Evolutionary conservation across 345 rosid genomes (phyloP).

Genomic region (Mercurialis annua): DNA sequence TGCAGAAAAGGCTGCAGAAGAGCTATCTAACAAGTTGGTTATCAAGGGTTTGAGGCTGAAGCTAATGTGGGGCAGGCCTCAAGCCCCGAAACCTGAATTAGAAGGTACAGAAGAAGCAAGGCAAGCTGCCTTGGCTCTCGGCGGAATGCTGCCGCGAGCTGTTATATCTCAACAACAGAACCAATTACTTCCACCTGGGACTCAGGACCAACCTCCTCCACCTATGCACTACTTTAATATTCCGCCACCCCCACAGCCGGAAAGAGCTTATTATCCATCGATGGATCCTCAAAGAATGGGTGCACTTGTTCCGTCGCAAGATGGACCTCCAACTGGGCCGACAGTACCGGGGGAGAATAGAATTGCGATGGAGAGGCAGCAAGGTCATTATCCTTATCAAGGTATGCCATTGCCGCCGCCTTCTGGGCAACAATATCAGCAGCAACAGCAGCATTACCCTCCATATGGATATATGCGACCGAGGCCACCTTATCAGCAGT

Average conservation of each 20-base stretch:
- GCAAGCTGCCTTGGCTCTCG: constrained; percentile 60
- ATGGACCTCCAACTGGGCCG: constrained; percentile 43
- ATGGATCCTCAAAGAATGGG: constrained; percentile 99
- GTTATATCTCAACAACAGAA: constrained; percentile 87
- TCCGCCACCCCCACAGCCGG: constrained; percentile 66
- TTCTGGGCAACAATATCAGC: constrained; percentile 50
- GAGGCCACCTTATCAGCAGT: constrained; percentile 59
- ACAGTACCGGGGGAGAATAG: constrained; percentile 42
- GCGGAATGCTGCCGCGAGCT: constrained; percentile 83
- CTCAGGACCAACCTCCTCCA: constrained; percentile 56
- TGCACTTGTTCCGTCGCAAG: constrained; percentile 69
- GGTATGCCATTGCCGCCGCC: constrained; percentile 37
- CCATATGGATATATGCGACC: constrained; percentile 67
- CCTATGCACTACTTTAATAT: constrained; percentile 70
- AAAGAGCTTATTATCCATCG: constrained; percentile 79
- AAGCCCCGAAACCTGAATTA: constrained; percentile 66
- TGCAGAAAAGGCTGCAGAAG: constrained; percentile 93
- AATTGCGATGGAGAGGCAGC: constrained; percentile 43
- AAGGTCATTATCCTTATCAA: constrained; percentile 51
- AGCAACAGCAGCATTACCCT: constrained; percentile 51
- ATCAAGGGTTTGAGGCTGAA: constrained; percentile 87
- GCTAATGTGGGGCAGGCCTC: constrained; percentile 95
- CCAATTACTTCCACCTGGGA: constrained; percentile 40
- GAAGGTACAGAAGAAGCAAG: constrained; percentile 65
- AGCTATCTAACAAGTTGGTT: constrained; percentile 81